Percentiles rank a stretch among this genome's conserved stretches.
Evolutionary conservation across 2,329 filamentous ascomycete genomes (phyloP).

Genomic region (Clarireedia hainanense): DNA sequence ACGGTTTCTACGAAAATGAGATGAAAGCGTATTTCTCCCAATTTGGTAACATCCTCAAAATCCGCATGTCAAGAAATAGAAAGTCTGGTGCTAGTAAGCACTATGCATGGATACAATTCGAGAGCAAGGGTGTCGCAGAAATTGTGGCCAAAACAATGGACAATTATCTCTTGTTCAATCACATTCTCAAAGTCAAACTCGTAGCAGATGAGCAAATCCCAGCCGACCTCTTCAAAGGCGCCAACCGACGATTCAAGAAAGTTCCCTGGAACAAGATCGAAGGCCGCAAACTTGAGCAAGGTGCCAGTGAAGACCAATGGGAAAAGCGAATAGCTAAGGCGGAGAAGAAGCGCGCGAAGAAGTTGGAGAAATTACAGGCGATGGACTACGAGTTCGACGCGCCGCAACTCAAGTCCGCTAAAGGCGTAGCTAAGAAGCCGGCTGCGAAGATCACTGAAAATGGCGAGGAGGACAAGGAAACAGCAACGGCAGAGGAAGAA

Average conservation of each 20-base stretch:
- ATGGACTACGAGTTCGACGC: slow-evolving; percentile 78
- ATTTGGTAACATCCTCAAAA: slow-evolving; percentile 71
- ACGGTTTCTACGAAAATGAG: slow-evolving; percentile 95
- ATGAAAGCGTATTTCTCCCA: slow-evolving; percentile 92
- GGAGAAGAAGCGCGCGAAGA: slow-evolving; percentile 58
- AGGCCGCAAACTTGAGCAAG: slow-evolving; percentile 64
- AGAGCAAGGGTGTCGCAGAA: slow-evolving; percentile 67
- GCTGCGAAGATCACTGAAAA: slow-evolving; percentile 15
- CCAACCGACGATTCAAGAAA: slow-evolving; percentile 81
- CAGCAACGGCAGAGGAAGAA: slow-evolving; percentile 9
- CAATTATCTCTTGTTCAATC: slow-evolving; percentile 92
- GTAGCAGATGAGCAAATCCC: slow-evolving; percentile 73
- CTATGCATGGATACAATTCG: slow-evolving; percentile 91
- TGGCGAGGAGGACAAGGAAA: slow-evolving; percentile 16
- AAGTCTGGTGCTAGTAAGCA: slow-evolving; percentile 88
- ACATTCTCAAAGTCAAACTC: slow-evolving; percentile 81
- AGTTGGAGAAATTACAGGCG: slow-evolving; percentile 67
- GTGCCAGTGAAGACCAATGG: slow-evolving; percentile 71
- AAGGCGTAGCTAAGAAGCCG: slow-evolving; percentile 39
- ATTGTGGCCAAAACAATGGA: slow-evolving; percentile 96
- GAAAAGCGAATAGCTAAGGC: slow-evolving; percentile 65
- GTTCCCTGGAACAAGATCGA: slow-evolving; percentile 85
- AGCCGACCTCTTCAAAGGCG: slow-evolving; percentile 78
- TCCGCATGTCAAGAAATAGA: slow-evolving; percentile 85
- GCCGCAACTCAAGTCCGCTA: slow-evolving; percentile 60